phyloP scores from a whole-genome alignment of 2,329 filamentous ascomycete genomes.

The Cryphonectria radicalis region DNA sequence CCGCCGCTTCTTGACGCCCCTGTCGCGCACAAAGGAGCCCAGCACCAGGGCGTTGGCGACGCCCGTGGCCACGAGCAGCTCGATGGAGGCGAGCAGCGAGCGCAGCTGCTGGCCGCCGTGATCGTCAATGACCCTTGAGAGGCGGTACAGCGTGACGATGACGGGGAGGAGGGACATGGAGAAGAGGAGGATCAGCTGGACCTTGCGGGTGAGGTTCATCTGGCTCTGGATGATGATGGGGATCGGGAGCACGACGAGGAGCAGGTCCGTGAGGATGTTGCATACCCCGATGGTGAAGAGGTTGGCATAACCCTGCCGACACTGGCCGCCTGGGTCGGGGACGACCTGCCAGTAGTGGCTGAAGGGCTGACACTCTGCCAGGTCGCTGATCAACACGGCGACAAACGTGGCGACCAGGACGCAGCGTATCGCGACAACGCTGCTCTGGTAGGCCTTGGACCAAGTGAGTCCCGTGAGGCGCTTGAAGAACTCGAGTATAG shows the following conservation, averaged over 20 bases:
- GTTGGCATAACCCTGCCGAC: slow-evolving; percentile 85
- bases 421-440: slow-evolving; percentile 72
- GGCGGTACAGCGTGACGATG: slow-evolving; percentile 76
- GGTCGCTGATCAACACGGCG: slow-evolving; percentile 77
- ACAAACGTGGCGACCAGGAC: slow-evolving; percentile 79
- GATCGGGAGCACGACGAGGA: slow-evolving; percentile 87
- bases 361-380: slow-evolving; percentile 82
- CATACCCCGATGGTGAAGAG: slow-evolving; percentile 87
- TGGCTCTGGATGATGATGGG: slow-evolving; percentile 81
- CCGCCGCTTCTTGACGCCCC: slow-evolving; percentile 86
- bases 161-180: slow-evolving; percentile 82
- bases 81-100: slow-evolving; percentile 85
- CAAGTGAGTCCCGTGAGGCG: slow-evolving; percentile 83
- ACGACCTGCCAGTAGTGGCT: slow-evolving; percentile 76
- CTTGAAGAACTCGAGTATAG: slow-evolving; percentile 89
- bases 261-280: slow-evolving; percentile 85
- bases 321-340: slow-evolving; percentile 85
- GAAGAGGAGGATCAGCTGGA: slow-evolving; percentile 80
- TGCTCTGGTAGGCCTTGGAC: slow-evolving; percentile 74
- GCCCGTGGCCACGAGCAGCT: slow-evolving; percentile 85
- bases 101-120: slow-evolving; percentile 82
- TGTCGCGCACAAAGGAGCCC: slow-evolving; percentile 89
- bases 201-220: slow-evolving; percentile 77
- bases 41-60: slow-evolving; percentile 89
- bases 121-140: slow-evolving; percentile 74